phyloP scores from a whole-genome alignment of 202 grass and related monocot species.

The Carex sylvatica region DNA sequence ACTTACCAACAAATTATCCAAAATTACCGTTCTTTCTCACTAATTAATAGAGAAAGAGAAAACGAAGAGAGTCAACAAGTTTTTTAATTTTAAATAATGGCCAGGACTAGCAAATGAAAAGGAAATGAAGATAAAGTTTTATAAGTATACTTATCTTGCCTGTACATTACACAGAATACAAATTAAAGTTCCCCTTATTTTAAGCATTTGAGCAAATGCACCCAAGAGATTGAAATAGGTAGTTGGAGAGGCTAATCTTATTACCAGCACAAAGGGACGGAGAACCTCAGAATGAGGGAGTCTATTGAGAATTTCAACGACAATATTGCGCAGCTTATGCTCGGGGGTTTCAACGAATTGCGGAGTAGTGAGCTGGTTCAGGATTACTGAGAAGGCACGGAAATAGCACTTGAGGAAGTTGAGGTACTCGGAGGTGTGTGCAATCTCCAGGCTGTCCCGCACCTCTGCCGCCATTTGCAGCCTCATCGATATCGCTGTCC shows the following conservation, averaged over 20 bases:
- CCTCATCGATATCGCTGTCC: constrained; percentile 64
- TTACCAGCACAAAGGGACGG: constrained; percentile 69
- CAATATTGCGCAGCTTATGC: constrained; percentile 94
- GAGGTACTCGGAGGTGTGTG: constrained; percentile 91
- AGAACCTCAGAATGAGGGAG: constrained; percentile 99
- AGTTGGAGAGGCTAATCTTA: background rate
- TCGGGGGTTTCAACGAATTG: constrained; percentile 70
- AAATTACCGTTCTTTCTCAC: background rate
- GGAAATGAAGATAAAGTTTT: background rate
- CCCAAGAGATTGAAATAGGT: background rate
- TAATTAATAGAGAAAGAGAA: background rate
- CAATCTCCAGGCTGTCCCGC: constrained; percentile 87
- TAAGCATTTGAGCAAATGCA: background rate
- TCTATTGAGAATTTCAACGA: constrained; percentile 94
- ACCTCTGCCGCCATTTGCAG: constrained; percentile 93
- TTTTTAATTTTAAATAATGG: background rate
- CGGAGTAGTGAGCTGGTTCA: constrained; percentile 55
- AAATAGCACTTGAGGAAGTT: constrained; percentile 95
- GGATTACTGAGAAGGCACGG: constrained; percentile 81
- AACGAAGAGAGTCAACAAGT: background rate
- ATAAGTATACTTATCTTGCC: background rate
- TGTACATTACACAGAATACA: background rate
- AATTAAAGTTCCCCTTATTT: background rate
- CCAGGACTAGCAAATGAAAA: background rate
- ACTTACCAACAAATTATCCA: background rate